Evolutionary conservation across 2,329 filamentous ascomycete genomes (phyloP), one percentile per base, ranked within the genome.

Genomic region (Plectosphaerella cucumerina): DNA sequence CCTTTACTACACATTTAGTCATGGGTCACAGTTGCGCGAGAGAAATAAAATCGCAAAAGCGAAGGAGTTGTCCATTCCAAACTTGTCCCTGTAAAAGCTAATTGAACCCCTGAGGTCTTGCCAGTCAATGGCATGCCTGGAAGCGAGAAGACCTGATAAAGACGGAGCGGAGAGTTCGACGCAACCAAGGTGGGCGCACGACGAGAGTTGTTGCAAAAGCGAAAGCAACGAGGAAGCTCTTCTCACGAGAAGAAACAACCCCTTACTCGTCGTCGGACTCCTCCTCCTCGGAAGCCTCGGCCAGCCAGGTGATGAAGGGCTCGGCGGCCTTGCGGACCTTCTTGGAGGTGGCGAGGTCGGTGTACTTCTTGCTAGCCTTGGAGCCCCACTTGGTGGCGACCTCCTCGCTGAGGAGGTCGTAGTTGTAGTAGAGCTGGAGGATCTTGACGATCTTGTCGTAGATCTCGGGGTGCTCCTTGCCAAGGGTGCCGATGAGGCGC

Each of bases 301-400:
- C 84, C 52, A 97, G 90, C 93, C 92, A 97, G 62, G 85, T 88
- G 65, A 97, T 80, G 82, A 99, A 99, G 58, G 89, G 86, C 77
- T 95, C 89, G 49, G 94, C 91, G 58, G 90, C 88, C 79, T 95
- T 93, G 52, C 58, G 55, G 34, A 62, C 56, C 31, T 55, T 58
- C 37, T 54, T 56, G 35, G 59, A 61, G 39, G 45, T 53, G 46
- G 58, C 52, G 15, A 62, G 49, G 20, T 58, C 57, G 39, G 56
- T 89, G 69, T 97, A 97, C 78, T 97, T 97, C 86, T 96, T 97
- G 83, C 90, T 96, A 53, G 93, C 91, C 80, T 94, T 96, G 66
- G 82, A 81, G 58, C 92, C 93, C 93, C 94, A 99, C 61, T 87
- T 86, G 72, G 86, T 89, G 66, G 96, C 84, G 15, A 91, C 83